These are phyloP conservation scores for Cystobasidium sp. DNA, from an alignment of 1,284 basidiomycete species.

Conservation along the genomic window DNA sequence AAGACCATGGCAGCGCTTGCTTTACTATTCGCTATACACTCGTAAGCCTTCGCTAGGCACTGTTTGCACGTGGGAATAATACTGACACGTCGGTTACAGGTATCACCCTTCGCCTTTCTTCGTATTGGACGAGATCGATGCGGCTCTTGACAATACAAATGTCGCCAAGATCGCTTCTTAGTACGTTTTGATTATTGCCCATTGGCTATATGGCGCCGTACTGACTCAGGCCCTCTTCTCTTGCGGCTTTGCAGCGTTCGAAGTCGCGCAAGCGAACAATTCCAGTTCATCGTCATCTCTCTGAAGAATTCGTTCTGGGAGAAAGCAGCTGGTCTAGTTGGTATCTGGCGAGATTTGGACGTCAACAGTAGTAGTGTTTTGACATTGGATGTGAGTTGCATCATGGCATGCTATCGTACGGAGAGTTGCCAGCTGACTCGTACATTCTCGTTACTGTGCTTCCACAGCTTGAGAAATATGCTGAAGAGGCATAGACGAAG, in stretches of 20 bases:
- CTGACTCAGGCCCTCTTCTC: neutral
- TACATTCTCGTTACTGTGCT: neutral
- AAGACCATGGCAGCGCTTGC: conserved; percentile 98
- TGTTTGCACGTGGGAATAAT: neutral
- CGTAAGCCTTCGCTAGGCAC: conserved; percentile 60
- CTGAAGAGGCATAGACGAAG: conserved; percentile 7
- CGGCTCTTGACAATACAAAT: conserved; percentile 94
- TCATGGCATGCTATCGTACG: neutral
- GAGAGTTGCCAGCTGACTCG: neutral
- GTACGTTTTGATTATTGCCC: conserved; percentile 72
- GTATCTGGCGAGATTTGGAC: conserved; percentile 49
- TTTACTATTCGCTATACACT: conserved; percentile 93
- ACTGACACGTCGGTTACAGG: conserved; percentile 59
- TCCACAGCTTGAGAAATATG: conserved; percentile 31
- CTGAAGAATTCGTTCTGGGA: conserved; percentile 65
- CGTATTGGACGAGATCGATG: conserved; percentile 97
- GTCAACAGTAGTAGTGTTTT: conserved; percentile 49
- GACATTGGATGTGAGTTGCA: conserved; percentile 50
- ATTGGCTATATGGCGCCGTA: conserved; percentile 45
- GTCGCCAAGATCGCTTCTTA: conserved; percentile 91
- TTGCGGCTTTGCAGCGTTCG: conserved; percentile 20
- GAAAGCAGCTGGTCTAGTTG: conserved; percentile 51
- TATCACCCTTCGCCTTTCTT: conserved; percentile 99
- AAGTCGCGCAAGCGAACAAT: conserved; percentile 60
- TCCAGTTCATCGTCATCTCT: conserved; percentile 98